A percentile compares a stretch with the other conserved stretches of the same genome.
These are phyloP conservation scores for Paecilomyces dactylethromorphus DNA, from an alignment of 2,329 filamentous ascomycete species.

Conservation along the genomic window DNA sequence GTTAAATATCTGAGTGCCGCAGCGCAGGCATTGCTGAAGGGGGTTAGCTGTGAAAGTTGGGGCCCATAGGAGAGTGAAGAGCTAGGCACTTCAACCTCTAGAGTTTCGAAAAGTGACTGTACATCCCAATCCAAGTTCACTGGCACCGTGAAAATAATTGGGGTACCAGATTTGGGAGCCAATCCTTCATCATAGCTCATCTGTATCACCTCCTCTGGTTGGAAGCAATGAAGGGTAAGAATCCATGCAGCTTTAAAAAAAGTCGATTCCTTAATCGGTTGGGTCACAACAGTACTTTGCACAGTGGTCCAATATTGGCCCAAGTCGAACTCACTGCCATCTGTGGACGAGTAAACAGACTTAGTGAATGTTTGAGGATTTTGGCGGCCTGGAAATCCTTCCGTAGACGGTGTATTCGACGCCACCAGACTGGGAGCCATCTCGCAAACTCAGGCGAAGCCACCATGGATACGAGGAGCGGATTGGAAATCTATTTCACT, in stretches of 20 bases:
- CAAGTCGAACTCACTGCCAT: background rate
- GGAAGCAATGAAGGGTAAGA: background rate
- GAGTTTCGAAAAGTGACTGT: background rate
- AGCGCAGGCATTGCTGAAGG: background rate
- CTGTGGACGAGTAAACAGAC: background rate
- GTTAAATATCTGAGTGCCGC: background rate
- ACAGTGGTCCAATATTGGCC: background rate
- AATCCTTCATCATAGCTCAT: background rate
- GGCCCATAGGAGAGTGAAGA: background rate
- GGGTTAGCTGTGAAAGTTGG: background rate
- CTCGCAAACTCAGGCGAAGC: background rate
- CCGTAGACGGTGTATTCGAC: background rate
- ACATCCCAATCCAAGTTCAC: background rate
- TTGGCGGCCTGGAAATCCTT: background rate
- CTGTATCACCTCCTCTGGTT: background rate
- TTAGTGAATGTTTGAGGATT: background rate
- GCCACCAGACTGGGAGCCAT: background rate
- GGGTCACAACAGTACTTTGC: background rate
- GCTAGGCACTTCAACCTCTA: background rate
- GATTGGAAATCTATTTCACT: background rate
- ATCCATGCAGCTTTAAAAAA: background rate
- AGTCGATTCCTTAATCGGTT: conserved; percentile 6
- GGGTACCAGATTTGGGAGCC: background rate
- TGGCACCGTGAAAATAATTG: background rate
- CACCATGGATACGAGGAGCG: background rate